Base-by-base conservation (phyloP, 73 alveolate species). In the Blepharisma stoltei region DNA sequence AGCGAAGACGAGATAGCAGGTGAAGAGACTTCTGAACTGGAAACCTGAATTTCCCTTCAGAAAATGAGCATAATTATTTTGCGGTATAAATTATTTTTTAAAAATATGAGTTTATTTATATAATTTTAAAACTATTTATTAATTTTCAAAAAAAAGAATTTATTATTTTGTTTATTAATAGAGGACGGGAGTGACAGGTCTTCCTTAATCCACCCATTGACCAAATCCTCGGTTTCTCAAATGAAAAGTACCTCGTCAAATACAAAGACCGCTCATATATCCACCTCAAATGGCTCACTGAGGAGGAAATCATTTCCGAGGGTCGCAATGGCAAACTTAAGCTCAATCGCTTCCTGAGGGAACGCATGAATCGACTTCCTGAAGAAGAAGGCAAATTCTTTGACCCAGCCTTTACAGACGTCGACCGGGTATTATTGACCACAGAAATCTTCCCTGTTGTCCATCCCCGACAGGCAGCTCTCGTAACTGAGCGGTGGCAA, bases 391-490 rank as follows among this genome's bases (percentile, higher is more conserved):
- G 68, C 49, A n/a, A 76, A 47, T 67, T 54, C 67, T 78, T 85
- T 54, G 95, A 84, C 70, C 78, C 79, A 38, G 66, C 37, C 46
- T 78, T 21, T 78, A 54, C 67, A 5, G 88, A 65, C 9, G 89
- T 88, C 6, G 95, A 88, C 75, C 54, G 95, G 43, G 70, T 88
- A 23, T 73, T 88, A 18, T 88, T 69, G 50, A 67, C 89, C 54
- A 87, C 96, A 37, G 84, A 77, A 23, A 70, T 92, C 25, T 90
- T 92, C 80, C 95, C 94, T 0, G 93, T 92, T 18, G 85, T 92
- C 1, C 98, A 92, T 71, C 98, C 98, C 4, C 55, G 90, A 43
- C 85, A 92, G 50, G 94, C 95, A 25, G 70, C 81, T 55, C 85
- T 54, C 49, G 81, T 90, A 25, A 66, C 66, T 60, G 97, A 93